Conservation (phyloP, 345 rosid genomes). For the Tarenaya hassleriana region DNA sequence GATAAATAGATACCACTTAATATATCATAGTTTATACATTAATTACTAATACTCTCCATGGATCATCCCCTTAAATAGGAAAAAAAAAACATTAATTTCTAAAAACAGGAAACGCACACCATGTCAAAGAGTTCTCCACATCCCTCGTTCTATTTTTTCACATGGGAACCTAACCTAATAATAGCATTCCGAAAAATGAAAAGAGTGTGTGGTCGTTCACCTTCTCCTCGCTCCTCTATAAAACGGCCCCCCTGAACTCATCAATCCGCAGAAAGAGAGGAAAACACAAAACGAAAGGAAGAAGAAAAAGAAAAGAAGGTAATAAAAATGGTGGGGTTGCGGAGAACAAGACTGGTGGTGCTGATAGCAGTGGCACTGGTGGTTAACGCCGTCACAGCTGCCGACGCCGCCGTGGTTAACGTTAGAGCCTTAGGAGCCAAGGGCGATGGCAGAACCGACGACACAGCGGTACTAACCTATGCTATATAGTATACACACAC, state of each 20-base stretch:
- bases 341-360: constrained; percentile 1
- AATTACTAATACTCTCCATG: too few relatives aligned
- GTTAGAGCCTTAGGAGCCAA: constrained; percentile 33
- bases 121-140: neutral
- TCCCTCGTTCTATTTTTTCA: too few relatives aligned
- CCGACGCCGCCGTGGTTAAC: constrained; percentile 13
- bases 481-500: too few relatives aligned
- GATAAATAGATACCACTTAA: too few relatives aligned
- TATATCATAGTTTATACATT: too few relatives aligned
- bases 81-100: neutral
- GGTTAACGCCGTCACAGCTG: constrained; percentile 12
- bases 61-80: too few relatives aligned
- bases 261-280: too few relatives aligned
- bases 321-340: constrained; percentile 18
- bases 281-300: neutral
- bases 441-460: constrained; percentile 33
- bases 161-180: too few relatives aligned
- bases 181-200: too few relatives aligned
- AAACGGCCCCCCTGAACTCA: constrained; percentile 7
- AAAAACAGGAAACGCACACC: neutral
- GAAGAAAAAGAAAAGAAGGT: neutral
- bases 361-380: constrained; percentile 15
- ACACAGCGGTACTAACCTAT: constrained; percentile 27
- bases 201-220: constrained; percentile 14
- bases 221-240: constrained; percentile 14